Evolutionary conservation across 176 grass and related monocot species (phyloP), one percentile per base, ranked within the genome.

Genomic region (Secale cereale): DNA sequence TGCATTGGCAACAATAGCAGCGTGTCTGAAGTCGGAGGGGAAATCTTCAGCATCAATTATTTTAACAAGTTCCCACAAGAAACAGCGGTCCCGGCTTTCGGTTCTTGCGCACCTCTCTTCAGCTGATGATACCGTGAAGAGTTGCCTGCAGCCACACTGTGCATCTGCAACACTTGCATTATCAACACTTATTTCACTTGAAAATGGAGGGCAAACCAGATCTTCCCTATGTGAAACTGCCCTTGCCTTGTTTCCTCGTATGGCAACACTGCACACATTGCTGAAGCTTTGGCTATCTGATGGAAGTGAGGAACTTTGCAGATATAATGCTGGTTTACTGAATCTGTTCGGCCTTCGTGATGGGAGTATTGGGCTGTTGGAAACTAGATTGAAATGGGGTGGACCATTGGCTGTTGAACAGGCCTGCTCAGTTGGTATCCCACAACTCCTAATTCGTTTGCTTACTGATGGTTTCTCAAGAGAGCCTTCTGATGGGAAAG

Each of bases 381-480:
- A 92, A 67, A 89, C 81, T 75, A 89, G 93, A 82, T 56, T 95
- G 56, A 92, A 87, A 86, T 98, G 93, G 96, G 93, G 96, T 0
- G 96, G 91, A 1, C 96, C 96, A 52, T 81, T 98, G 81, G 89
- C 93, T 65, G 89, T 95, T 45, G 91, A 98, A 66, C 96, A 98
- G 85, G 93, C 96, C 79, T 95, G 91, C 57, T 98, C 96, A 64
- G 89, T 85, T 78, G 91, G 91, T 52, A 95, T 98, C 43, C 93
- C 93, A 23, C 91, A 92, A 30, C 89, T 98, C 76, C 86, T 98
- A 77, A 61, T 91, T 79, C 88, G 86, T 70, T 78, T 98, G 64
- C 89, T 98, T 83, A 88, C 85, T 16, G 89, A 95, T 66, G 91
- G 87, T 46, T 82, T 84, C 85, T 76, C 66, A 20, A 88, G 84